Evolutionary conservation across 2,329 filamentous ascomycete genomes (phyloP).

Genomic region (Cytospora piceicola): DNA sequence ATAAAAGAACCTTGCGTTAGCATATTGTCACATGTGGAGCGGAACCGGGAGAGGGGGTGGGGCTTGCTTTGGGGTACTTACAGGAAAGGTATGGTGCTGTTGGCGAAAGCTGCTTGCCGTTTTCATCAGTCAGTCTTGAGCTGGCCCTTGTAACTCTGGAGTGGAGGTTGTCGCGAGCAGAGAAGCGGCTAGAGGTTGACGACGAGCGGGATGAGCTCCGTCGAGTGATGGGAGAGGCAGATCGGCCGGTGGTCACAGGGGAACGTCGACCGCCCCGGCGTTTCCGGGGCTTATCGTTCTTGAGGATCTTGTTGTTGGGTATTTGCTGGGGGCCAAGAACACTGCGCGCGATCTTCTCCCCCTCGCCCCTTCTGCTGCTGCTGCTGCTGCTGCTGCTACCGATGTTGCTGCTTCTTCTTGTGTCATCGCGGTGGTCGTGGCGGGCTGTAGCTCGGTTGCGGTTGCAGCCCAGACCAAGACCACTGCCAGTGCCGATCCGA

Average conservation of each 20-base stretch:
- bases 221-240: slow-evolving; percentile 1
- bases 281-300: slow-evolving; percentile 3
- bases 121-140: slow-evolving; percentile 30
- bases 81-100: slow-evolving; percentile 50
- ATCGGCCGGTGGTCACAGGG: slow-evolving; percentile 13
- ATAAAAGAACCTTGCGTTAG: slow-evolving; percentile 27
- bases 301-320: slow-evolving; percentile 3
- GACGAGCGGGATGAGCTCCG: not conserved
- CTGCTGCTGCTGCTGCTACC: not conserved
- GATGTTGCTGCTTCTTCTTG: not conserved
- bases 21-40: slow-evolving; percentile 7
- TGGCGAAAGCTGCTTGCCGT: slow-evolving; percentile 40
- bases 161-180: slow-evolving; percentile 16
- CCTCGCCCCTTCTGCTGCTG: not conserved
- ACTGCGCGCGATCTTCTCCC: slow-evolving; percentile 11
- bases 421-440: slow-evolving; percentile 11
- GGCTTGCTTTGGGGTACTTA: slow-evolving; percentile 38
- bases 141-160: slow-evolving; percentile 23
- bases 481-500: slow-evolving; percentile 13
- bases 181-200: slow-evolving; percentile 13
- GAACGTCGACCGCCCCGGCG: not conserved
- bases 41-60: not conserved
- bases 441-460: slow-evolving; percentile 14
- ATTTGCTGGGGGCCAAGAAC: slow-evolving; percentile 19
- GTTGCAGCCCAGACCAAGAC: slow-evolving; percentile 23